Conservation (phyloP, 768 basidiomycete genomes). For the Galerina sulciceps region DNA sequence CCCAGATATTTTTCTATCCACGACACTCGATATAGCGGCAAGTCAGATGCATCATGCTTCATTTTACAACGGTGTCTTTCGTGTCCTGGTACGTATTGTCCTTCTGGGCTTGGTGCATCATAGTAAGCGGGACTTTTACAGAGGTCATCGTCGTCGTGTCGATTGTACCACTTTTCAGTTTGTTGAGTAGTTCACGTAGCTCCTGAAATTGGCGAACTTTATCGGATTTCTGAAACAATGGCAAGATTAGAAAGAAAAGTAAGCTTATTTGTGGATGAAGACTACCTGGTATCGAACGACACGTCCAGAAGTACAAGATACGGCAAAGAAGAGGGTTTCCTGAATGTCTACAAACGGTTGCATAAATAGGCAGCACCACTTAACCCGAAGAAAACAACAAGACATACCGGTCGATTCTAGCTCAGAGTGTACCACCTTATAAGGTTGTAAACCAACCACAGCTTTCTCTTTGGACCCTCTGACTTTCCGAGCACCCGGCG, state of each 20-base stretch:
- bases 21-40: too few species aligned
- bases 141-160: not conserved
- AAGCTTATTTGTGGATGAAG: not conserved
- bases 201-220: conserved; percentile 47
- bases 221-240: conserved; percentile 39
- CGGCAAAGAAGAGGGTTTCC: conserved; percentile 76
- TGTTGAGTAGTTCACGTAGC: conserved; percentile 32
- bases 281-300: conserved; percentile 75
- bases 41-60: too few species aligned
- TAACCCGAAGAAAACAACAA: not conserved
- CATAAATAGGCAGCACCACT: not conserved
- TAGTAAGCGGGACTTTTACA: not conserved
- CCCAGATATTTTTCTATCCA: too few species aligned
- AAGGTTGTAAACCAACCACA: conserved; percentile 50
- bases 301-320: conserved; percentile 77
- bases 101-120: not conserved
- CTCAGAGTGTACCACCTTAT: conserved; percentile 47
- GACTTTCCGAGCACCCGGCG: not conserved
- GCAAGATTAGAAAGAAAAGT: not conserved
- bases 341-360: not conserved
- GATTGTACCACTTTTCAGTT: conserved; percentile 23
- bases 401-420: conserved; percentile 8
- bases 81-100: too few species aligned
- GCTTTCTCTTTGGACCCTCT: conserved; percentile 16
- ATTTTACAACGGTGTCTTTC: not conserved